phyloP scores from a whole-genome alignment of 192 early-diverging fungal species.

The Piromyces sp. region DNA sequence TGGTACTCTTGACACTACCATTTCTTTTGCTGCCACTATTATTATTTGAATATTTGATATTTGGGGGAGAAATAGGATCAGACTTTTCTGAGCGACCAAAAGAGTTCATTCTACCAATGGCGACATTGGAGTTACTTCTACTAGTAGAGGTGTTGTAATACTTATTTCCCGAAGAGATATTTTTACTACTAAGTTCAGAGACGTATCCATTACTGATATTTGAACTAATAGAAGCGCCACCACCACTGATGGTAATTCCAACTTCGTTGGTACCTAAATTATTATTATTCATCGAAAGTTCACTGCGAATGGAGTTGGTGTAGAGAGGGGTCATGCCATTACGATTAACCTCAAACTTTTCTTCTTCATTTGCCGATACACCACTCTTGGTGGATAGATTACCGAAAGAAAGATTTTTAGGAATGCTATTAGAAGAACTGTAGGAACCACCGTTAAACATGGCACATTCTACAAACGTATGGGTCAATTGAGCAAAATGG shows the following conservation, averaged over 20 bases:
- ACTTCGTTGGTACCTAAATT: not conserved
- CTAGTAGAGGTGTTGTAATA: not conserved
- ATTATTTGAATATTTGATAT: not conserved
- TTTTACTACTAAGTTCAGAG: not conserved
- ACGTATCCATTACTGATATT: not conserved
- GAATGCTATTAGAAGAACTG: not conserved
- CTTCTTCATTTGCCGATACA: not conserved
- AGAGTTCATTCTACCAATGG: not conserved
- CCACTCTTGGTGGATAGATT: not conserved
- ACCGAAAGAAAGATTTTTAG: not conserved
- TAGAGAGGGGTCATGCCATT: not conserved
- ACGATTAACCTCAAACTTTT: not conserved
- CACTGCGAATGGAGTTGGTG: not conserved
- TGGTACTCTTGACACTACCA: not conserved
- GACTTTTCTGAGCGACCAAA: not conserved
- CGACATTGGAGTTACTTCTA: not conserved
- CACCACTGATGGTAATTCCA: not conserved
- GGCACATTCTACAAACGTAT: not conserved
- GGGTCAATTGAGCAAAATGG: not conserved
- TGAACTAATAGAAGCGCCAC: not conserved
- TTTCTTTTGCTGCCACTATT: not conserved
- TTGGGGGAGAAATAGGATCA: not conserved
- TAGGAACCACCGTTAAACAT: not conserved
- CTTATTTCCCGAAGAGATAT: not conserved
- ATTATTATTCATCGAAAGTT: not conserved